These are phyloP conservation scores for Penicillium diatomitis DNA, from an alignment of 495 filamentous ascomycete genomes.

Conservation along the genomic window DNA sequence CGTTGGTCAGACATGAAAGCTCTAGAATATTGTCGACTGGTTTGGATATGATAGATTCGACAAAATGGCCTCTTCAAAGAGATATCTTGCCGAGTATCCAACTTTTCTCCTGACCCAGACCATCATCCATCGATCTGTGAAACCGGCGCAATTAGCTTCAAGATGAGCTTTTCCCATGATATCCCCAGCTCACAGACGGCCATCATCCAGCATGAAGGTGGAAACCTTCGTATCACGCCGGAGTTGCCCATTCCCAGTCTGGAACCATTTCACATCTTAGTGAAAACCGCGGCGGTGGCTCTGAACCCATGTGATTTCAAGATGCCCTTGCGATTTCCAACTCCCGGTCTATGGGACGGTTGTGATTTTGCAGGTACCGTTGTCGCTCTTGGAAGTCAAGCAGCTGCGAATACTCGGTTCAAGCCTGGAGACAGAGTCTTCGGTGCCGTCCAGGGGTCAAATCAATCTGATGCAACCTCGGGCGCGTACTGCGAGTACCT, in stretches of 20 bases:
- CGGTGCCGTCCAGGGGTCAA: conserved; percentile 28
- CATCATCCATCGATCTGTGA: neutral
- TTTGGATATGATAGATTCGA: no score
- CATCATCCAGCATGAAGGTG: conserved; percentile 16
- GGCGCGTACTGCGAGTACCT: conserved; percentile 33
- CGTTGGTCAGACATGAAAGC: no score
- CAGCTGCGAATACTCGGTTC: conserved; percentile 10
- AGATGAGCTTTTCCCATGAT: neutral
- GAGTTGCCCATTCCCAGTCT: conserved; percentile 14
- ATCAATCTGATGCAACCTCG: conserved; percentile 16
- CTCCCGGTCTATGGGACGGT: conserved; percentile 26
- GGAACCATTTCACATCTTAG: conserved; percentile 13
- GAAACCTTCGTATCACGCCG: conserved; percentile 8
- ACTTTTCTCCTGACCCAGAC: no score
- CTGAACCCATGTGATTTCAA: conserved; percentile 42
- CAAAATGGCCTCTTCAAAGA: no score
- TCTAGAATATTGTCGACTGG: no score
- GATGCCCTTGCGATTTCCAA: conserved; percentile 24
- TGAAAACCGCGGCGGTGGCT: conserved; percentile 28
- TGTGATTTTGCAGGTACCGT: conserved; percentile 38
- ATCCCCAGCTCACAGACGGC: conserved; percentile 10
- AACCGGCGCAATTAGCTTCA: neutral
- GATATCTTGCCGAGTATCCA: no score
- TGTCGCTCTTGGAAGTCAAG: conserved; percentile 17
- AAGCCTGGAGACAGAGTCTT: conserved; percentile 21